Evolutionary conservation across 2,329 filamentous ascomycete genomes (phyloP), one percentile per base, ranked within the genome.

Genomic region (Aurifilum marmelostoma): DNA sequence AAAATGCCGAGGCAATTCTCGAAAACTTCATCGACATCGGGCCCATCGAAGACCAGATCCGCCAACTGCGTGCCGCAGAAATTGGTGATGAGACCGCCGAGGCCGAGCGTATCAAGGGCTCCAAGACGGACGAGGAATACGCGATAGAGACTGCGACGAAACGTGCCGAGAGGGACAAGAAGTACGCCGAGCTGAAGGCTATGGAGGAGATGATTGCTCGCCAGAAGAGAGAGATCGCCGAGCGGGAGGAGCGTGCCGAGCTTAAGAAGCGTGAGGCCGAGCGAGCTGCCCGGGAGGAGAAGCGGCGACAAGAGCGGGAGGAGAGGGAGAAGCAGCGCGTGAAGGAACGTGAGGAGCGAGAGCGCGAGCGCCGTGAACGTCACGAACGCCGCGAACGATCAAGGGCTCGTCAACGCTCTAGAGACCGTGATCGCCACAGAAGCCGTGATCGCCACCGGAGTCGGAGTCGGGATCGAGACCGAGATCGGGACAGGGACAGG

Each of bases 41-140:
- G 12, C 86, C 88, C 34, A 92, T 93, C 69, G 90, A 93, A 75
- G 82, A 84, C 34, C 88, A 88, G 63, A 88, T 95, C 75, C 88
- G 92, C 70, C 87, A 90, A 72, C 85, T 92, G 63, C 85, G 92
- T 32, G 83, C 85, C 24, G 83, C 84, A 18, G 91, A 93, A 69
- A 87, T 94, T 71, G 92, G 92, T 34, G 84, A 87, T 56, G 90
- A 92, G 67, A 87, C 85, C 2, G 91, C 92, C 3, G 84, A 85
- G 37, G 86, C 87, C 27, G 92, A 95, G 76, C 82, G 87, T 56
- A 73, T 81, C 12, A 87, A 86, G 66, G 92, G 92, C 24, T 83
- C 87, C 62, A 94, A 92, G 78, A 91, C 89, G 1, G 92, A 95
- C 73, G 87, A 90, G 67, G 89, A 91, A 63, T 95, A 94, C 77